Evolutionary conservation across 2,329 filamentous ascomycete species (phyloP).

Genomic region (Bertia moriformis): DNA sequence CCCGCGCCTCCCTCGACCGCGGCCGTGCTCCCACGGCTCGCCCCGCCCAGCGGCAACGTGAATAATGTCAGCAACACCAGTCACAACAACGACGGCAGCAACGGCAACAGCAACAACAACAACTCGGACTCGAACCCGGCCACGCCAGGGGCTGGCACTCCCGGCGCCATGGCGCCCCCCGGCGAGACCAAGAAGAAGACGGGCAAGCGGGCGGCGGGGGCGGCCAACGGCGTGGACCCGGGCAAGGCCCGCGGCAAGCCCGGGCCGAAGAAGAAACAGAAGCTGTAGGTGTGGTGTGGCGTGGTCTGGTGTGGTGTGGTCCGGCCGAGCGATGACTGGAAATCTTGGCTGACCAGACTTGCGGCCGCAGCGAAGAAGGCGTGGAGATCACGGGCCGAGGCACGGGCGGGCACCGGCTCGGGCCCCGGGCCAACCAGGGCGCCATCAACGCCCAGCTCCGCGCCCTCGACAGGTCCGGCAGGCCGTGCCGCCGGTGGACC

Average conservation of each 20-base stretch:
- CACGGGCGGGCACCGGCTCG: constrained; percentile 63
- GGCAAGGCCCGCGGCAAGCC: constrained; percentile 73
- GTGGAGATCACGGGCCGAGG: constrained; percentile 26
- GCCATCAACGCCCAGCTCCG: constrained; percentile 94
- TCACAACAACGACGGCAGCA: too few species aligned
- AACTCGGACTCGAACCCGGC: constrained; percentile 44
- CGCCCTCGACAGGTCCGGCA: constrained; percentile 79
- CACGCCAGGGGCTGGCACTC: constrained; percentile 42
- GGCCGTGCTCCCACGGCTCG: too few species aligned
- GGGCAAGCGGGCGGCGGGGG: constrained; percentile 56
- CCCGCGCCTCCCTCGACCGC: too few species aligned
- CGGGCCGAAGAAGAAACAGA: constrained; percentile 89
- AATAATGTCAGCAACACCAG: too few species aligned
- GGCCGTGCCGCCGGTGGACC: constrained; percentile 83
- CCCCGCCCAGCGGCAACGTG: too few species aligned
- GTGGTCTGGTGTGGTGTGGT: too few species aligned
- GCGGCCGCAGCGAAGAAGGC: constrained; percentile 34
- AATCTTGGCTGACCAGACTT: constrained; percentile 20
- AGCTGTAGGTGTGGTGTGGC: constrained; percentile 71
- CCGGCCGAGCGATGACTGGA: constrained; percentile 5
- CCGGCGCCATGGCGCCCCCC: constrained; percentile 44
- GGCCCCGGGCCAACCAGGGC: constrained; percentile 89
- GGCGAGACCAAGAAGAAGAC: constrained; percentile 66
- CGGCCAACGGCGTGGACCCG: constrained; percentile 42
- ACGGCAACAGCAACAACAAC: too few species aligned